phyloP scores from a whole-genome alignment of 2,329 filamentous ascomycete species.

The Arthrinium phaeospermum region DNA sequence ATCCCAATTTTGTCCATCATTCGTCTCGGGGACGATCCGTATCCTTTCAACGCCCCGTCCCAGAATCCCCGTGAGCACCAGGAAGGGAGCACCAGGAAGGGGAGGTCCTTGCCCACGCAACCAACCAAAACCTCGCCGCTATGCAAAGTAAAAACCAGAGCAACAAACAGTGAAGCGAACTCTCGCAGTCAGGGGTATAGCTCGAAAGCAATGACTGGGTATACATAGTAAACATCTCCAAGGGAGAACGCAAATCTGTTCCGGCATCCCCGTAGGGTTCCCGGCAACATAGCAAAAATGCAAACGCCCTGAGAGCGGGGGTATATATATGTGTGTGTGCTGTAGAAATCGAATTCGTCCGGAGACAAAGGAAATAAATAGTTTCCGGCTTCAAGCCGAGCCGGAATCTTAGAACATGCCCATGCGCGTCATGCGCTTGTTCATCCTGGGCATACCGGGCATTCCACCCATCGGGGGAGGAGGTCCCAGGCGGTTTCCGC shows the following conservation, averaged over 20 bases:
- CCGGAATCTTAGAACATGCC: conserved; percentile 54
- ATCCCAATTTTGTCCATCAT: not conserved
- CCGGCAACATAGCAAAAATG: not conserved
- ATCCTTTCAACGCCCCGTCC: conserved; percentile 3
- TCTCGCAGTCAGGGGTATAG: conserved; percentile 12
- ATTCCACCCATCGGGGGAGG: conserved; percentile 35
- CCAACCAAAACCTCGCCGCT: conserved; percentile 2
- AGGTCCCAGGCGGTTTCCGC: conserved; percentile 36
- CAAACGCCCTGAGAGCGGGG: conserved; percentile 2
- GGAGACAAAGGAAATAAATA: not conserved
- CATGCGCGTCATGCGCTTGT: conserved; percentile 66
- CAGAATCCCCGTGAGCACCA: not conserved
- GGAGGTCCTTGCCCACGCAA: not conserved
- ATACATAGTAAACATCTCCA: conserved; percentile 1
- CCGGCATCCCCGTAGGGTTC: not conserved
- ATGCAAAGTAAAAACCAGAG: conserved; percentile 9
- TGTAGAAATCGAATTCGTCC: conserved; percentile 10
- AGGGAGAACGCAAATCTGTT: not conserved
- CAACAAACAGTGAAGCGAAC: conserved; percentile 1
- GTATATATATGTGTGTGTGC: not conserved
- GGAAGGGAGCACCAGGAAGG: not conserved
- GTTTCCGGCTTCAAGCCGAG: not conserved
- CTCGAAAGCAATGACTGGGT: conserved; percentile 12
- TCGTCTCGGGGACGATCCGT: not conserved
- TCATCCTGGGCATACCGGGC: conserved; percentile 54